Evolutionary conservation across 2,329 filamentous ascomycete species (phyloP).

Genomic region (Fusarium papillatum): DNA sequence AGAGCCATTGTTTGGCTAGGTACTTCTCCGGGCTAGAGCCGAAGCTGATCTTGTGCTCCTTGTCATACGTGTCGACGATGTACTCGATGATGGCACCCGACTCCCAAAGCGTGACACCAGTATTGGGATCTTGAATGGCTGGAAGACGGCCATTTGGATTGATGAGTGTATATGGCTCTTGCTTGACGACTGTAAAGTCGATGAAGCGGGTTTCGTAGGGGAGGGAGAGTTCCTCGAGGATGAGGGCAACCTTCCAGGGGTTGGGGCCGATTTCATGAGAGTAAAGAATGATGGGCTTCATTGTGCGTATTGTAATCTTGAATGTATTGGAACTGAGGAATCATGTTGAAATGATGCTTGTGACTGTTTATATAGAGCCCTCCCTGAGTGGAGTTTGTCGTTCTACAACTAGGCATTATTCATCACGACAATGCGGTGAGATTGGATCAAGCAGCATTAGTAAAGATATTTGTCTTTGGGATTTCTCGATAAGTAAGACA

Average conservation of each 20-base stretch:
- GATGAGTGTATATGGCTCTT: background rate
- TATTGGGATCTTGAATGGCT: background rate
- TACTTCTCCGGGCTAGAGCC: background rate
- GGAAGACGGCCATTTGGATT: background rate
- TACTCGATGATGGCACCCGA: background rate
- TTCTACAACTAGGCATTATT: background rate
- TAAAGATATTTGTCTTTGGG: background rate
- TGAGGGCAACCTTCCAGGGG: background rate
- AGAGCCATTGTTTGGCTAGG: background rate
- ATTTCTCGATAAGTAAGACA: background rate
- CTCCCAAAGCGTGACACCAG: background rate
- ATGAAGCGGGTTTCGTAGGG: background rate
- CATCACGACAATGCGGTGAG: background rate
- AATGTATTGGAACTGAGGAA: background rate
- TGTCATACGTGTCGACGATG: background rate
- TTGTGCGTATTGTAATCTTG: background rate
- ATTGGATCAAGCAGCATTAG: background rate
- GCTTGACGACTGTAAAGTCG: background rate
- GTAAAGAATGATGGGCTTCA: background rate
- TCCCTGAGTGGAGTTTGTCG: background rate
- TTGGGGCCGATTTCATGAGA: slow-evolving; percentile 3
- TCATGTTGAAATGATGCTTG: background rate
- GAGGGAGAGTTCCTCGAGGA: background rate
- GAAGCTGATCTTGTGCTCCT: background rate
- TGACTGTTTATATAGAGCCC: background rate